Conservation (phyloP, 441 rosid species). For the Pelargonium fulgidum region DNA sequence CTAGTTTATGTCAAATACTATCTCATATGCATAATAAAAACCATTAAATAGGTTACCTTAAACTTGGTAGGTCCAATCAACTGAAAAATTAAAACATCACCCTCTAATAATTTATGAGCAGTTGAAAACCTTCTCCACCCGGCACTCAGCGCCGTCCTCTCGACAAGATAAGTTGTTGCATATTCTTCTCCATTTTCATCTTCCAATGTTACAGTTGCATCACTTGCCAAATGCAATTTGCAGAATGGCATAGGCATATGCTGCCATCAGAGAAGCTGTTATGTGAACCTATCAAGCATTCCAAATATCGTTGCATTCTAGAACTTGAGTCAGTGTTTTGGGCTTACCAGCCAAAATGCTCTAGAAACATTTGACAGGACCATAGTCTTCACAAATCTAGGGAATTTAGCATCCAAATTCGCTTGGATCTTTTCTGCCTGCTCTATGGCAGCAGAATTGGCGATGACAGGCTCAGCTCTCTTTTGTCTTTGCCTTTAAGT, state of each 20-base stretch:
- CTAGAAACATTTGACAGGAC: conserved; percentile 46
- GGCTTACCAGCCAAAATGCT: conserved; percentile 52
- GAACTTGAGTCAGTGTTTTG: conserved; percentile 15
- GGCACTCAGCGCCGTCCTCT: conserved; percentile 52
- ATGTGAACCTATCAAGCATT: conserved; percentile 1
- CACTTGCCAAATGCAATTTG: conserved; percentile 45
- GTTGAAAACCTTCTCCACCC: conserved; percentile 53
- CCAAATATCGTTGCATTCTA: conserved; percentile 10
- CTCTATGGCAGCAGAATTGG: conserved; percentile 21
- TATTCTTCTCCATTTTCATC: conserved; percentile 43
- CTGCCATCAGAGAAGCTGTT: conserved; percentile 25
- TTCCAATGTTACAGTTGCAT: conserved; percentile 35
- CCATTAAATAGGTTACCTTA: conserved; percentile 32
- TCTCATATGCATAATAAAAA: not conserved
- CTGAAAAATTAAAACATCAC: conserved; percentile 56
- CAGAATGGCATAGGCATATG: conserved; percentile 54
- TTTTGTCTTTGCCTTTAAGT: not conserved
- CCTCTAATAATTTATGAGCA: conserved; percentile 34
- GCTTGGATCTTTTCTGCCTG: conserved; percentile 33
- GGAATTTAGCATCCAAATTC: conserved; percentile 26
- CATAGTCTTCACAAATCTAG: conserved; percentile 47
- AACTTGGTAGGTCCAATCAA: conserved; percentile 37
- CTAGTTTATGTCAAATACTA: not conserved
- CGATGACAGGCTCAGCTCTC: not conserved
- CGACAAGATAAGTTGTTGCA: conserved; percentile 37